Percentiles rank a stretch among this genome's conserved stretches.
Conservation (phyloP, 2,329 filamentous ascomycete species). For the Dothideomycetes sp. region DNA sequence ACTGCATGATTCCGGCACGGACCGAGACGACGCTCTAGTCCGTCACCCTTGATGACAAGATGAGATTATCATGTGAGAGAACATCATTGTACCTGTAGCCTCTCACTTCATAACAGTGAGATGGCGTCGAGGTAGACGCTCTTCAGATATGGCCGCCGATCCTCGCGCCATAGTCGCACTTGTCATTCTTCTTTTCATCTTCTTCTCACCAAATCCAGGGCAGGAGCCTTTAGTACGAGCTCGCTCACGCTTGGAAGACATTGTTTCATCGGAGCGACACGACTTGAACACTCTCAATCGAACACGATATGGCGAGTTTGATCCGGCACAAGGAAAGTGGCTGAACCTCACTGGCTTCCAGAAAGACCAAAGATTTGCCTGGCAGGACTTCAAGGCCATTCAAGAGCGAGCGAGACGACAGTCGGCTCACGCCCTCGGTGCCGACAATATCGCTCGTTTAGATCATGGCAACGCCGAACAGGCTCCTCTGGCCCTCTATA, state of each 20-base stretch:
- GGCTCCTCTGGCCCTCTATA: slow-evolving; percentile 53
- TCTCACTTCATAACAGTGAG: too few relatives aligned
- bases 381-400: slow-evolving; percentile 62
- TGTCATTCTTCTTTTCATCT: slow-evolving; percentile 44
- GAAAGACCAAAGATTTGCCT: slow-evolving; percentile 63
- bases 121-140: too few relatives aligned
- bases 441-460: slow-evolving; percentile 22
- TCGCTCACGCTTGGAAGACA: slow-evolving; percentile 38
- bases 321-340: slow-evolving; percentile 37
- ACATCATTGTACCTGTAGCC: too few relatives aligned
- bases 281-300: slow-evolving; percentile 42
- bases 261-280: slow-evolving; percentile 42
- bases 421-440: slow-evolving; percentile 33
- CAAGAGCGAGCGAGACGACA: slow-evolving; percentile 55
- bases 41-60: too few relatives aligned
- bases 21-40: too few relatives aligned
- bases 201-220: slow-evolving; percentile 39
- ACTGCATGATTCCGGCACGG: too few relatives aligned
- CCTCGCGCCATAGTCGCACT: slow-evolving; percentile 41
- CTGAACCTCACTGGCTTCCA: slow-evolving; percentile 64
- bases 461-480: slow-evolving; percentile 30
- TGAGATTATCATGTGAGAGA: too few relatives aligned
- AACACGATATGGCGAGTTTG: slow-evolving; percentile 45
- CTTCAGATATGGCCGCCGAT: too few relatives aligned
- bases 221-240: slow-evolving; percentile 30